Evolutionary conservation across 257 asterid genomes (phyloP).

Genomic region (Vinca minor): DNA sequence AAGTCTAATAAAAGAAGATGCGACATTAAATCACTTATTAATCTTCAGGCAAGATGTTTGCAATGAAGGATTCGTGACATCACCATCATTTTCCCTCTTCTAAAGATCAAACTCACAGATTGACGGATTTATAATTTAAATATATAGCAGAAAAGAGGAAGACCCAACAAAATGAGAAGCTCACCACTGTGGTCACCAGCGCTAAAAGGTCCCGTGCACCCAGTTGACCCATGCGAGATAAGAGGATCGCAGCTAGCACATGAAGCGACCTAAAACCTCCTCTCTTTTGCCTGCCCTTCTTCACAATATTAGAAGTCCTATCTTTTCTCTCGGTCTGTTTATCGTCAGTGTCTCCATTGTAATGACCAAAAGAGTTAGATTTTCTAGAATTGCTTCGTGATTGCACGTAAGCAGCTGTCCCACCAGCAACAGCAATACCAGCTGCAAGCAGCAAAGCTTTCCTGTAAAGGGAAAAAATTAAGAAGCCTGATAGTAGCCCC

Average conservation of each 20-base stretch:
- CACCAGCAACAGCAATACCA: slow-evolving; percentile 85
- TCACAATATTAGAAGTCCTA: slow-evolving; percentile 47
- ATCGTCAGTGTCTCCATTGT: slow-evolving; percentile 40
- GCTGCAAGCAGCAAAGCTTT: slow-evolving; percentile 75
- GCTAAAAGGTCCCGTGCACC: slow-evolving; percentile 72
- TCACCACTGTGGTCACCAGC: slow-evolving; percentile 86
- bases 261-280: slow-evolving; percentile 71
- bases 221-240: slow-evolving; percentile 75
- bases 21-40: neutral
- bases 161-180: slow-evolving; percentile 7
- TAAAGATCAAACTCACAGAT: neutral
- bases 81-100: neutral
- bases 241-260: slow-evolving; percentile 76
- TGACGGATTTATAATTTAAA: neutral
- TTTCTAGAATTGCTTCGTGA: slow-evolving; percentile 43
- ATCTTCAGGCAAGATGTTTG: neutral
- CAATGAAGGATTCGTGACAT: neutral
- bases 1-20: neutral
- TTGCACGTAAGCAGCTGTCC: slow-evolving; percentile 80
- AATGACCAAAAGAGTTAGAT: slow-evolving; percentile 29
- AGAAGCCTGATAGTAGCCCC: neutral
- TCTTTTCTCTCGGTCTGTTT: slow-evolving; percentile 29
- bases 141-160: neutral
- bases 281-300: slow-evolving; percentile 61
- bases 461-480: slow-evolving; percentile 35